phyloP scores from a whole-genome alignment of 305 asterid species.

The Plantago rigida region DNA sequence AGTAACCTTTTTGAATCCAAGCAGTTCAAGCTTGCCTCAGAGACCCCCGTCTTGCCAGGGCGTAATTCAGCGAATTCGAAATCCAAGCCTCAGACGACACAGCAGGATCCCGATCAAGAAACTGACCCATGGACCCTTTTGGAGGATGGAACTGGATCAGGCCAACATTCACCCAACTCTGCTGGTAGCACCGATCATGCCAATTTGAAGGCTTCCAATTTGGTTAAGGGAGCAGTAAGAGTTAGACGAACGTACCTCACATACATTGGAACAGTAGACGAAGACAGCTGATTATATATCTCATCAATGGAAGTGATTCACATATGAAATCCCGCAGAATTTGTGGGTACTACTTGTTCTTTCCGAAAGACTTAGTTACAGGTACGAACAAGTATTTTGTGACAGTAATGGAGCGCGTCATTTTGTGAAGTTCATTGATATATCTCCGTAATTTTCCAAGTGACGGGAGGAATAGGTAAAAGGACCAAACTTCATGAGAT shows the following conservation, averaged over 20 bases:
- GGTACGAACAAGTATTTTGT: no score
- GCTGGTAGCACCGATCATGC: slow-evolving; percentile 50
- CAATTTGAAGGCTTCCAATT: slow-evolving; percentile 64
- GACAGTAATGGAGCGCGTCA: no score
- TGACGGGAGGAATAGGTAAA: no score
- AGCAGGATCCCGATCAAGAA: slow-evolving; percentile 52
- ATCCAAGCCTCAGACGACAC: slow-evolving; percentile 37
- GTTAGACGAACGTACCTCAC: slow-evolving; percentile 79
- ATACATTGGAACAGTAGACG: slow-evolving; percentile 76
- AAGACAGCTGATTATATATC: slow-evolving; percentile 56
- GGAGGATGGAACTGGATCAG: slow-evolving; percentile 84
- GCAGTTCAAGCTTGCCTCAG: slow-evolving; percentile 41
- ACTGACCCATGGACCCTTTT: slow-evolving; percentile 77
- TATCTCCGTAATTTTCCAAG: no score
- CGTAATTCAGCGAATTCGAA: slow-evolving; percentile 46
- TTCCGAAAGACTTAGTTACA: no score
- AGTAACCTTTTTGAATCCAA: slow-evolving; percentile 34
- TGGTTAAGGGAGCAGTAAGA: slow-evolving; percentile 78
- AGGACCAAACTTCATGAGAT: no score
- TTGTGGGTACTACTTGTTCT: no score
- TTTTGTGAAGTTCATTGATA: no score
- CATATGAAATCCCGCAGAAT: no score
- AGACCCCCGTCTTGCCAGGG: slow-evolving; percentile 41
- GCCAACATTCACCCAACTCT: slow-evolving; percentile 46
- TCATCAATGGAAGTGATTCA: no score